A percentile compares a stretch with the other conserved stretches of the same genome.
Conservation (phyloP, 177 flowering plant genomes). For the Vitis hybrid region DNA sequence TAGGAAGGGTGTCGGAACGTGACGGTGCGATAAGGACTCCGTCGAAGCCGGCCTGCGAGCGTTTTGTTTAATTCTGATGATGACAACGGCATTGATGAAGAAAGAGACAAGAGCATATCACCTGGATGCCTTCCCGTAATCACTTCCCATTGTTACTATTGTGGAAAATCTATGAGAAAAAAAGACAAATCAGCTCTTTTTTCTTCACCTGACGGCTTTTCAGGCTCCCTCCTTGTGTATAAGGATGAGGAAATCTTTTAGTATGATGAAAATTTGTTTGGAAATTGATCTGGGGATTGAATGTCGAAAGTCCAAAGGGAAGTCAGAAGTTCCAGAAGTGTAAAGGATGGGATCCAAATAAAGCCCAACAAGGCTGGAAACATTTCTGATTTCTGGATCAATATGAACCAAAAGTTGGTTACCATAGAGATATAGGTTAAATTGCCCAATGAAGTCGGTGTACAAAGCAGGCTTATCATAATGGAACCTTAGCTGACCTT, state of each 20-base stretch:
- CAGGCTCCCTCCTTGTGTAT: too few relatives aligned
- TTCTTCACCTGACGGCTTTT: too few relatives aligned
- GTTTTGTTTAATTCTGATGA: too few relatives aligned
- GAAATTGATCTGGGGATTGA: background rate
- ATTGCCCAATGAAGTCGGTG: conserved; percentile 9
- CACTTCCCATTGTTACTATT: background rate
- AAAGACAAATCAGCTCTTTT: too few relatives aligned
- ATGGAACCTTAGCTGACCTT: conserved; percentile 16
- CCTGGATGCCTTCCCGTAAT: background rate
- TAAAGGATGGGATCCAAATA: conserved; percentile 14
- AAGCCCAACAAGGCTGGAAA: conserved; percentile 1
- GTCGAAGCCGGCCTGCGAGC: too few relatives aligned
- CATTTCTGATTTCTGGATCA: conserved; percentile 19
- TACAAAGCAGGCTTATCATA: conserved; percentile 11
- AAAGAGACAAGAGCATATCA: background rate
- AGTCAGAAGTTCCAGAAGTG: background rate
- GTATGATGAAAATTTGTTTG: too few relatives aligned
- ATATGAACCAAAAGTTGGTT: conserved; percentile 22
- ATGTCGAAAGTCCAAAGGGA: background rate
- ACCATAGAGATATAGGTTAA: conserved; percentile 8
- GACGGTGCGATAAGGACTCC: too few relatives aligned
- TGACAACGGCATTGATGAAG: too few relatives aligned
- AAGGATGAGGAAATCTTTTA: too few relatives aligned
- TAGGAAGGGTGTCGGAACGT: too few relatives aligned
- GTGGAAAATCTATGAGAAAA: too few relatives aligned